phyloP scores from a whole-genome alignment of 208 protist species.

The Wallacemonas sp. region DNA sequence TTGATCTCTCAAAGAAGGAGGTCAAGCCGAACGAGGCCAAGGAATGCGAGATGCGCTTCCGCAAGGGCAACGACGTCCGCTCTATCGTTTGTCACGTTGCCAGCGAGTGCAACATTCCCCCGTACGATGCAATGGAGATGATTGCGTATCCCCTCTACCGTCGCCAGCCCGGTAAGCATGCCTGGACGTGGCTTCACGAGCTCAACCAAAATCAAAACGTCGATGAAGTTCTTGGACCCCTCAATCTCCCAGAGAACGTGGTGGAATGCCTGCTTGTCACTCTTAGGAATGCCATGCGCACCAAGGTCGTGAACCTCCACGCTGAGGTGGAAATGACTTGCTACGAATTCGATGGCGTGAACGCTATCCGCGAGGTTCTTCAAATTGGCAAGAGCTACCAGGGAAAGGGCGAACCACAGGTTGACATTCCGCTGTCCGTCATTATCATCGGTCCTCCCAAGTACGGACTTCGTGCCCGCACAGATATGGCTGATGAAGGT shows the following conservation, averaged over 20 bases:
- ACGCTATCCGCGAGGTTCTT: conserved; percentile 96
- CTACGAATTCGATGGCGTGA: conserved; percentile 97
- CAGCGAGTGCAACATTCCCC: conserved; percentile 63
- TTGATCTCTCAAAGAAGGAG: conserved; percentile 98
- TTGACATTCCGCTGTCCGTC: conserved; percentile 85
- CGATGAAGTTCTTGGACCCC: conserved; percentile 68
- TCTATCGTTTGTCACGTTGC: conserved; percentile 97
- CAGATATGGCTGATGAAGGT: conserved; percentile 94
- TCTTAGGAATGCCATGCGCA: conserved; percentile 81
- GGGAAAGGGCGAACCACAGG: conserved; percentile 58
- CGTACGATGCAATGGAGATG: conserved; percentile 85
- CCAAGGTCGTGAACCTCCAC: conserved; percentile 87
- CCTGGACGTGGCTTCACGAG: conserved; percentile 76
- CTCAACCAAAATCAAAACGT: conserved; percentile 72
- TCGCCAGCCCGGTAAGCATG: conserved; percentile 69
- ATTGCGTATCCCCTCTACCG: conserved; percentile 97
- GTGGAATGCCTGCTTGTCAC: conserved; percentile 71
- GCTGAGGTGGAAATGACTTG: conserved; percentile 98
- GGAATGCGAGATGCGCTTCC: conserved; percentile 94
- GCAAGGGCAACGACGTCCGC: conserved; percentile 96
- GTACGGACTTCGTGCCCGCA: conserved; percentile 93
- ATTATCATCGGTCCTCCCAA: conserved; percentile 96
- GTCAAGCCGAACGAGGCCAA: conserved; percentile 95
- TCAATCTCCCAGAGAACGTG: conserved; percentile 64
- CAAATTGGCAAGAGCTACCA: conserved; percentile 80